A percentile compares a stretch with the other conserved stretches of the same genome.
Evolutionary conservation across 495 filamentous ascomycete species (phyloP).

Genomic region (Tuber borchii): DNA sequence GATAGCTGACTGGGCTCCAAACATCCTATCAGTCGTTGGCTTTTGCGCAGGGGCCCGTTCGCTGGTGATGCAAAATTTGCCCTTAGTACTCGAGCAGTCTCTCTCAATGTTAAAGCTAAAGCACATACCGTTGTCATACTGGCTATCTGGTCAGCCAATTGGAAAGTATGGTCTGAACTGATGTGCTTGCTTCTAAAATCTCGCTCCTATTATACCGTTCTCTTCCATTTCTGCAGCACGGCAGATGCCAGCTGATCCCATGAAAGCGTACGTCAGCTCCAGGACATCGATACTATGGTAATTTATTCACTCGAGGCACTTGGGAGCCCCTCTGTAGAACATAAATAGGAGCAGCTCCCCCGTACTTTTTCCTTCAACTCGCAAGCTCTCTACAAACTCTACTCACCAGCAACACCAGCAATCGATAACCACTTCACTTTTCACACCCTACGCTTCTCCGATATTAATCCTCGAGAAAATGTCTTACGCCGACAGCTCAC

Average conservation of each 20-base stretch:
- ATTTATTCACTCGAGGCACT: background rate
- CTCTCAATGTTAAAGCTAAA: background rate
- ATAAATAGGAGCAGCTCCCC: background rate
- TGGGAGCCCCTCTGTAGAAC: background rate
- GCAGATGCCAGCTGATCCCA: background rate
- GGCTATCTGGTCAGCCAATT: background rate
- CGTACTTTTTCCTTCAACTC: background rate
- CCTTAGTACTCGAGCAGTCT: background rate
- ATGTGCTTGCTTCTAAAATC: background rate
- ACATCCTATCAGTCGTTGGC: background rate
- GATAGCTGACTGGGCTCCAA: background rate
- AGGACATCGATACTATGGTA: background rate
- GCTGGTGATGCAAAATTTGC: background rate
- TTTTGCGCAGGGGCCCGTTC: background rate
- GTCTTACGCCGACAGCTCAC: background rate
- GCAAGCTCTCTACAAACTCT: background rate
- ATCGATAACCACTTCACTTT: background rate
- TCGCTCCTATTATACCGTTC: background rate
- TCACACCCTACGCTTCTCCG: constrained; percentile 2
- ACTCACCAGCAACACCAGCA: background rate
- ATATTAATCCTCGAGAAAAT: background rate
- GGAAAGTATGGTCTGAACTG: background rate
- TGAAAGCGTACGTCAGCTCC: background rate
- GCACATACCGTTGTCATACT: background rate
- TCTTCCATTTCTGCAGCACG: background rate